Conservation (phyloP, 495 filamentous ascomycete species). For the Penicillium arizonense region DNA sequence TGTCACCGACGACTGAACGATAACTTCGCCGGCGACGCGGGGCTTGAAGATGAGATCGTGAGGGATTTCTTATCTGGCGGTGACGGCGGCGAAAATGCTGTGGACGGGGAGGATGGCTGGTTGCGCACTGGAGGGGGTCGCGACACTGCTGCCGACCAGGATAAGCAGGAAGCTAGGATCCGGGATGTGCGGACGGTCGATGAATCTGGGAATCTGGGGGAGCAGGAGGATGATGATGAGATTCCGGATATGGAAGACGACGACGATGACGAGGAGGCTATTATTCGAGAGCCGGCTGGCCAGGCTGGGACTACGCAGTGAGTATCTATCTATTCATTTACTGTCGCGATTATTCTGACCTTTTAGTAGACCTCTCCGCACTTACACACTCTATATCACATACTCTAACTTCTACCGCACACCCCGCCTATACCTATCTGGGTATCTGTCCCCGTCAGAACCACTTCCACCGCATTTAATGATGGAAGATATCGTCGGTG, state of each 20-base stretch:
- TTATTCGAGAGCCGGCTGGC: conserved; percentile 75
- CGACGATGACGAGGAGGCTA: conserved; percentile 94
- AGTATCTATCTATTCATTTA: conserved; percentile 28
- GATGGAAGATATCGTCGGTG: conserved; percentile 99
- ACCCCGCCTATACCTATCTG: conserved; percentile 91
- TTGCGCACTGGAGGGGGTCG: conserved; percentile 72
- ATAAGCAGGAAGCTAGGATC: conserved; percentile 67
- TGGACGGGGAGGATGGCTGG: conserved; percentile 85
- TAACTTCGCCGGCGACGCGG: conserved; percentile 85
- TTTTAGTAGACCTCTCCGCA: conserved; percentile 69
- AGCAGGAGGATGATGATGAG: conserved; percentile 77
- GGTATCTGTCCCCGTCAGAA: conserved; percentile 76
- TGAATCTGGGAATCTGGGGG: conserved; percentile 71
- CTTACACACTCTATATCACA: conserved; percentile 96
- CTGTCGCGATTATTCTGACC: background rate
- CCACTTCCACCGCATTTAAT: conserved; percentile 86
- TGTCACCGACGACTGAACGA: conserved; percentile 90
- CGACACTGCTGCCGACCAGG: conserved; percentile 41
- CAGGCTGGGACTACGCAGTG: conserved; percentile 63
- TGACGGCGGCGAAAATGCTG: conserved; percentile 47
- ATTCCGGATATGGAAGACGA: conserved; percentile 99
- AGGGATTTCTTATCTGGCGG: conserved; percentile 68
- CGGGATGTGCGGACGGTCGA: conserved; percentile 83
- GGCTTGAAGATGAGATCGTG: conserved; percentile 79
- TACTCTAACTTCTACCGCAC: conserved; percentile 97